Base-by-base conservation (phyloP, 306 rosid genomes). In the Senna tora region DNA sequence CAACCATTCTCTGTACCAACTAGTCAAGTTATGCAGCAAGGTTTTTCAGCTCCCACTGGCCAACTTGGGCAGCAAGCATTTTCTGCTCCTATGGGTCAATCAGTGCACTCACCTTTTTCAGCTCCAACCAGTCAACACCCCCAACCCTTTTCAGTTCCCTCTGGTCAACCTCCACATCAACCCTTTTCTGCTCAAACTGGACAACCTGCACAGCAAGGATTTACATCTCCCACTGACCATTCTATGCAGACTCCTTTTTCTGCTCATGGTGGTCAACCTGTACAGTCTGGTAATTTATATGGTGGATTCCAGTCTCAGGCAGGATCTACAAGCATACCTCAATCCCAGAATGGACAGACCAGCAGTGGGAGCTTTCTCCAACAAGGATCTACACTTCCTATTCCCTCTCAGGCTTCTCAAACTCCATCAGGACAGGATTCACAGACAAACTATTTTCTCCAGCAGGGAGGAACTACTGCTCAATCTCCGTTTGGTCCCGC, bases 291-390 rank as follows among this genome's bases (percentile, higher is more conserved):
- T 67, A 79, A 81, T 81, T 71, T 76, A 12, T 87, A 78, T 3
- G 79, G 82, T 20, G 85, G 80, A 78, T 88, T 78, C 77, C 89
- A 82, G 33, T 75, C 75, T 19, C 91, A 80, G 66, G 72, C 74
- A 47, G 87, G 85, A 72, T 73, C 82, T 66, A 73, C 73, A 66
- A 79, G 50, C 73, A 50, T 71, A 10, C 75, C 87, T 79, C 90
- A 79, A 68, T 65, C 75, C 77, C 99, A 84, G 81, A 84, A 83
- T 71, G 90, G 91, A 51, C 88, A 76, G 79, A 76, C 86, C 25
- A 81, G 71, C 75, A 61, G 72, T 51, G 97, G 87, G 70, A 82
- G 65, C 80, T 79, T 77, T 76, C 68, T 80, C 22, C 72, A 87
- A 6, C 88, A 77, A 67, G 91, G 84, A 73, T 74, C 86, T 58